Conservation (phyloP, 495 filamentous ascomycete genomes). For the Tuber umbilicatum region DNA sequence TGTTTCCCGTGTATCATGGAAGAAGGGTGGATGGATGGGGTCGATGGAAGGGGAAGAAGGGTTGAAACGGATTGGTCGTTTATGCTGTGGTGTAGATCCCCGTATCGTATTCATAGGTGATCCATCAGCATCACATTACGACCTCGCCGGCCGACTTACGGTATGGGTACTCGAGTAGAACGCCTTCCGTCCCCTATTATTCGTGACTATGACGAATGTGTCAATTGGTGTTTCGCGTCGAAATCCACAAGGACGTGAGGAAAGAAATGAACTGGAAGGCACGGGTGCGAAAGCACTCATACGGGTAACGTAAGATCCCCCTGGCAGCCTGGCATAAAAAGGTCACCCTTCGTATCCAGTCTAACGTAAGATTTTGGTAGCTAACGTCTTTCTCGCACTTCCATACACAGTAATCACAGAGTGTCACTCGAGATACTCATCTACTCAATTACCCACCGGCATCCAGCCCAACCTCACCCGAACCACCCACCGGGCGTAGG, state of each 20-base stretch:
- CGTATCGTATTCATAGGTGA: neutral
- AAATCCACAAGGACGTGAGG: neutral
- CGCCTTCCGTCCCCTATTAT: neutral
- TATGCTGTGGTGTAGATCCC: neutral
- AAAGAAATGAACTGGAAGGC: neutral
- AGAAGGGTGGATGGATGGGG: neutral
- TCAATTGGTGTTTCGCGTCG: neutral
- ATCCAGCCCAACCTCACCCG: neutral
- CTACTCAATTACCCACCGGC: neutral
- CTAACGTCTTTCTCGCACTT: neutral
- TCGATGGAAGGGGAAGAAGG: neutral
- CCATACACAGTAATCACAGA: neutral
- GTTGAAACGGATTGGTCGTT: slow-evolving; percentile 1
- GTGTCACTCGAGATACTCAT: neutral
- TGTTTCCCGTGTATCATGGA: neutral
- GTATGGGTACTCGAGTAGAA: neutral
- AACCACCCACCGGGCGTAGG: neutral
- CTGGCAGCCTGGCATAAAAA: slow-evolving; percentile 2
- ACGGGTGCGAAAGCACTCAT: neutral
- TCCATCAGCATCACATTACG: neutral
- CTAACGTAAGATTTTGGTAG: neutral
- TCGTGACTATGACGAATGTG: neutral
- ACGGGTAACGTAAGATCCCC: neutral
- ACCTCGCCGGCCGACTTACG: neutral
- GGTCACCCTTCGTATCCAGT: neutral